Base-by-base conservation (phyloP, 495 filamentous ascomycete species). In the Penicillium paxilli region DNA sequence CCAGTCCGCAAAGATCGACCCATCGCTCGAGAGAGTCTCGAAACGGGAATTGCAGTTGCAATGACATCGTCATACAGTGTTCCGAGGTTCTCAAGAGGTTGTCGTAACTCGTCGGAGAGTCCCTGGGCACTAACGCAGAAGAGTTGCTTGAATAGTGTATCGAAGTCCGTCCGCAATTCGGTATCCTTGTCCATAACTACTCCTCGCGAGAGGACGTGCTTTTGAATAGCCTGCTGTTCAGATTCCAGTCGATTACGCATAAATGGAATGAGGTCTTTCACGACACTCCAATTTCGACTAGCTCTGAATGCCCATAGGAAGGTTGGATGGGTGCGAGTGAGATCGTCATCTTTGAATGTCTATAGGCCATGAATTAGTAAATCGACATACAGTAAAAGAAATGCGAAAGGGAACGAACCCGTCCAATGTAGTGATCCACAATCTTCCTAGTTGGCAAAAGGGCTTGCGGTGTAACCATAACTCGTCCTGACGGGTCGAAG, bases 241-340 rank as follows among this genome's bases (percentile, higher is more conserved):
- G 65, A 63, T 35, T 76, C 72, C 14, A 89, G 73, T 37, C 85
- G 83, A 25, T 72, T 74, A 51, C 69, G 70, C 87, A 95, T 95
- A 21, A 80, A 80, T 11, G 84, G 81, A 26, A 95, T 73, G 10
- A 93, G 74, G 23, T 84, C 79, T 44, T 76, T 78, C 17, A 96
- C 75, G 20, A 80, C 77, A 6, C 68, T 63, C 92, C 92, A 96
- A 65, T 90, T 83, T 20, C 85, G 80, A 30, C 87, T 87, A 11
- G 89, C 88, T 50, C 88, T 82, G 64, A 89, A 95, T 42, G 91
- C 82, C 92, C 92, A 96, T 24, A 91, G 83, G 66, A 94, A 96
- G 10, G 90, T 83, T 2, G 88, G 84, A 63, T 96, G 91, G 12
- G 81, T 80, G 35, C 86, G 84, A 28, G 83, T 84, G 59, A 96